Percentiles rank a stretch among this genome's conserved stretches.
Evolutionary conservation across 2,329 filamentous ascomycete genomes (phyloP).

Genomic region (Lecanicillium sp.): DNA sequence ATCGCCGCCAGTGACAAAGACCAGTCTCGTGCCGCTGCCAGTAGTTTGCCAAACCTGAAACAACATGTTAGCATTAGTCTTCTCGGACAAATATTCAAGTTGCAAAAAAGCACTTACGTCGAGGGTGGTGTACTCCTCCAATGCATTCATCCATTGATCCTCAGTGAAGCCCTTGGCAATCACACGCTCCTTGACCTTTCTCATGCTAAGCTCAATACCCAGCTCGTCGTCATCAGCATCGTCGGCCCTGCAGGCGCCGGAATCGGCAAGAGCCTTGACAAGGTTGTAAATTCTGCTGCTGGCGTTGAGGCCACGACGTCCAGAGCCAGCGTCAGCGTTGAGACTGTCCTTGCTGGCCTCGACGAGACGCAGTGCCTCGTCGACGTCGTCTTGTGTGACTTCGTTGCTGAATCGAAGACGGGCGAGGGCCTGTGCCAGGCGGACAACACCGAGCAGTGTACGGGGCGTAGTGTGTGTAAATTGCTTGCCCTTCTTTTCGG

Average conservation of each 20-base stretch:
- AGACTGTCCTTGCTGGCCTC: constrained; percentile 92
- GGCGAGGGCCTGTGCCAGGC: constrained; percentile 87
- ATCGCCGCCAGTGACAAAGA: constrained; percentile 58
- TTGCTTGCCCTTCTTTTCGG: constrained; percentile 83
- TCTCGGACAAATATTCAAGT: not conserved
- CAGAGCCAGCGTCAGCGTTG: constrained; percentile 57
- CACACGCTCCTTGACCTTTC: constrained; percentile 82
- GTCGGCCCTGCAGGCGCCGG: constrained; percentile 75
- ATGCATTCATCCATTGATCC: constrained; percentile 77
- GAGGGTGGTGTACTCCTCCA: constrained; percentile 81
- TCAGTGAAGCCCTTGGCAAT: constrained; percentile 95
- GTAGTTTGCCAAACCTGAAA: constrained; percentile 71
- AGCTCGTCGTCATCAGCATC: constrained; percentile 43
- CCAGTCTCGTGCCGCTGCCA: constrained; percentile 59
- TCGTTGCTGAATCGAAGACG: constrained; percentile 79
- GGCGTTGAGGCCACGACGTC: constrained; percentile 63
- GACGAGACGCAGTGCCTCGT: constrained; percentile 83
- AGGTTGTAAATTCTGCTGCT: constrained; percentile 92
- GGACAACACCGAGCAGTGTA: constrained; percentile 85
- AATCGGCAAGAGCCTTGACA: constrained; percentile 79
- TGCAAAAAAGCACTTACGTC: constrained; percentile 62
- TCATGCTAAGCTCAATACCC: constrained; percentile 69
- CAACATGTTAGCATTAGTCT: constrained; percentile 26
- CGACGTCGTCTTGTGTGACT: constrained; percentile 87
- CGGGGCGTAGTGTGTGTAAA: constrained; percentile 92